A percentile compares a stretch with the other conserved stretches of the same genome.
phyloP scores from a whole-genome alignment of 768 basidiomycete genomes.

The Leccinum fibrillosum region DNA sequence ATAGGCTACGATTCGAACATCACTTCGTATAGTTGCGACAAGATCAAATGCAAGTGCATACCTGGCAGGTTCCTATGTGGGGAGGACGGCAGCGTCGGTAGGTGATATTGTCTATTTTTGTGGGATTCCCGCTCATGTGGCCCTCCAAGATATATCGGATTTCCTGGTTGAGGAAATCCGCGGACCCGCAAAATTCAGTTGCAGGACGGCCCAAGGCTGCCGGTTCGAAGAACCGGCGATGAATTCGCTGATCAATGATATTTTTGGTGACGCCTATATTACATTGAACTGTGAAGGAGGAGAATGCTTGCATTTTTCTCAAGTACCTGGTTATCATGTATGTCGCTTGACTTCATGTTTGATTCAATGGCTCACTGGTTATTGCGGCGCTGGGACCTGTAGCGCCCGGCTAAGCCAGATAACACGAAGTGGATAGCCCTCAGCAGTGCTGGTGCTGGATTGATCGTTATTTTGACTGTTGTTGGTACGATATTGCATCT shows the following conservation, averaged over 20 bases:
- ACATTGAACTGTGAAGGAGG: constrained; percentile 84
- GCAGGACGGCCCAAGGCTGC: constrained; percentile 68
- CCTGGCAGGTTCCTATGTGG: constrained; percentile 94
- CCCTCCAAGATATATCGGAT: constrained; percentile 73
- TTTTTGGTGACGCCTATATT: constrained; percentile 92
- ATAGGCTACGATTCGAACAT: constrained; percentile 62
- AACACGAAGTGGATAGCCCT: constrained; percentile 80
- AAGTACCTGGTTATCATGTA: constrained; percentile 91
- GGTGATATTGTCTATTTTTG: constrained; percentile 29
- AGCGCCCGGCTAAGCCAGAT: constrained; percentile 81
- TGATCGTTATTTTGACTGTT: constrained; percentile 68
- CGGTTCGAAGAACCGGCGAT: constrained; percentile 94
- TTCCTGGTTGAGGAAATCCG: constrained; percentile 87
- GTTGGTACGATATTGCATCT: constrained; percentile 39
- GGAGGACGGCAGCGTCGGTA: constrained; percentile 90
- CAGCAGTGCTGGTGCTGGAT: constrained; percentile 74
- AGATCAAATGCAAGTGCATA: constrained; percentile 89
- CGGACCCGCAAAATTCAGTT: constrained; percentile 87
- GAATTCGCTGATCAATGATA: constrained; percentile 90
- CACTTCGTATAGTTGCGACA: constrained; percentile 77
- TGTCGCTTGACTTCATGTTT: not conserved
- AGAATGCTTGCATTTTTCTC: constrained; percentile 90
- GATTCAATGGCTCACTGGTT: not conserved
- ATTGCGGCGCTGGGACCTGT: not conserved
- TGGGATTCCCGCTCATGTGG: not conserved